Evolutionary conservation across 2,329 filamentous ascomycete species (phyloP).

Genomic region (Aspergillus nomiae): DNA sequence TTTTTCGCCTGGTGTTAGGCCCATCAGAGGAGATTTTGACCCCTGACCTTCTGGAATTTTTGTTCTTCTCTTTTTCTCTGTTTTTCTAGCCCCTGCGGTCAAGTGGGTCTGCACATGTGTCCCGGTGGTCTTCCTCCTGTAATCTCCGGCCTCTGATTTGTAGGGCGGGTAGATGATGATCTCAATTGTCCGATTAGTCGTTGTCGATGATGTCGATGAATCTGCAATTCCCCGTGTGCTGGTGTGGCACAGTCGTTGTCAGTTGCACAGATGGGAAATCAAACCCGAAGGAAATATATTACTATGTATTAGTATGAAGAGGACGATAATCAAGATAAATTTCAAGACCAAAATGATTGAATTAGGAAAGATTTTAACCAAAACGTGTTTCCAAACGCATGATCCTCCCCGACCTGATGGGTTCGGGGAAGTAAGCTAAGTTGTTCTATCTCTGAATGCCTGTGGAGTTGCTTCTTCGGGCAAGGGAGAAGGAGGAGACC

Average conservation of each 20-base stretch:
- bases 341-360: background rate
- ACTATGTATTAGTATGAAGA: too few species aligned
- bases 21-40: slow-evolving; percentile 8
- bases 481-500: background rate
- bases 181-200: slow-evolving; percentile 15
- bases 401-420: background rate
- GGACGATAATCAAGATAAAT: too few species aligned
- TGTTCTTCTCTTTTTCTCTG: slow-evolving; percentile 18
- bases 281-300: too few species aligned
- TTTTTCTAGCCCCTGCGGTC: slow-evolving; percentile 13
- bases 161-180: slow-evolving; percentile 23
- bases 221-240: background rate
- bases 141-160: slow-evolving; percentile 27
- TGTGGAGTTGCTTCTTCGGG: background rate
- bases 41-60: slow-evolving; percentile 27
- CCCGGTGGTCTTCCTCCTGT: slow-evolving; percentile 20
- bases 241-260: background rate
- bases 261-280: too few species aligned
- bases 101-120: slow-evolving; percentile 22
- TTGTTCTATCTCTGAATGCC: background rate
- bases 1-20: slow-evolving; percentile 1
- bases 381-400: background rate
- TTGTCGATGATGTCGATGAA: slow-evolving; percentile 18
- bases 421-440: background rate
- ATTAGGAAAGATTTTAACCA: background rate